Percentiles rank a stretch among this genome's conserved stretches.
phyloP scores from a whole-genome alignment of 2,329 filamentous ascomycete species.

The Sporothrix luriei region DNA sequence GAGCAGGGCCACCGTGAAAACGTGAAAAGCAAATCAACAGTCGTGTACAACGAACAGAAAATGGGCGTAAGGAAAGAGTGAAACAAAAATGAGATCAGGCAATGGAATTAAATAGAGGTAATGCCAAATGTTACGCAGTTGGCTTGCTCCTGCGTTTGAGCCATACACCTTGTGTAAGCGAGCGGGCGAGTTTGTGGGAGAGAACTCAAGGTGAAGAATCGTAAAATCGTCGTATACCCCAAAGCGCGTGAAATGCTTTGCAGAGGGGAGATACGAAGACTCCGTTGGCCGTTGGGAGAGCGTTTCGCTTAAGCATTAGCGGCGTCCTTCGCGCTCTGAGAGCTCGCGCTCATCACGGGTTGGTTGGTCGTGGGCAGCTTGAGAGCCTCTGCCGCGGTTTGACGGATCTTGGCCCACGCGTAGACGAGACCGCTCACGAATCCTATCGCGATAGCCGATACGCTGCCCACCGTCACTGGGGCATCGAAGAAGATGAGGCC shows the following conservation, averaged over 20 bases:
- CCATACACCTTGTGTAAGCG: slow-evolving; percentile 2
- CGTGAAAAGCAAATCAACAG: not conserved
- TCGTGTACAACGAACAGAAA: not conserved
- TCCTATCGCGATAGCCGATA: slow-evolving; percentile 86
- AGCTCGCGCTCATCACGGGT: slow-evolving; percentile 81
- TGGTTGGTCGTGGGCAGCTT: slow-evolving; percentile 64
- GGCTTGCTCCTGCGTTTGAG: not conserved
- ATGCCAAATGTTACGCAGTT: not conserved
- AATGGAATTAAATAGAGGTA: not conserved
- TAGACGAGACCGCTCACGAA: slow-evolving; percentile 94
- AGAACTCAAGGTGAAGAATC: not conserved
- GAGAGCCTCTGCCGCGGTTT: slow-evolving; percentile 66
- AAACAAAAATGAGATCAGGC: not conserved
- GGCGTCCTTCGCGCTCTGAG: slow-evolving; percentile 85
- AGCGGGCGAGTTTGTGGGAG: not conserved
- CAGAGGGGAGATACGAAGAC: not conserved
- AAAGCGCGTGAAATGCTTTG: too few relatives aligned
- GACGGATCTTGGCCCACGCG: slow-evolving; percentile 80
- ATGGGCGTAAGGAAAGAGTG: too few relatives aligned
- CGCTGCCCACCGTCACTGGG: slow-evolving; percentile 86
- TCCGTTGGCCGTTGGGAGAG: not conserved
- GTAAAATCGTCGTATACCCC: not conserved
- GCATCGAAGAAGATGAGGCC: slow-evolving; percentile 95
- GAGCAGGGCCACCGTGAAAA: not conserved
- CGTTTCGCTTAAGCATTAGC: slow-evolving; percentile 61